These are phyloP conservation scores for Saprolegnia diclina DNA, from an alignment of 352 stramenopile species.

Conservation along the genomic window DNA sequence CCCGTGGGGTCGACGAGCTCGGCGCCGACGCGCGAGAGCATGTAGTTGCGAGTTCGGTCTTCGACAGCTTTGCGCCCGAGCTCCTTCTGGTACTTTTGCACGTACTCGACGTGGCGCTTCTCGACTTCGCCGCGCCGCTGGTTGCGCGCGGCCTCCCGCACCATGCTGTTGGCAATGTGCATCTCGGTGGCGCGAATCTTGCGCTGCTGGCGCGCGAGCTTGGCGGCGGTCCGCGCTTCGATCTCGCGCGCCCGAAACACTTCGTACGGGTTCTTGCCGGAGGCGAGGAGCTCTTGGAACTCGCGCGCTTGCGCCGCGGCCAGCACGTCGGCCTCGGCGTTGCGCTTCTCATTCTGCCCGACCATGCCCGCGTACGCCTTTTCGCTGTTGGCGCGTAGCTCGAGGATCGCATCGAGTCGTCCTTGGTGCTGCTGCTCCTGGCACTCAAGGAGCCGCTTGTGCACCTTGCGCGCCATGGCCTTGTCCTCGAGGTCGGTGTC, in stretches of 20 bases:
- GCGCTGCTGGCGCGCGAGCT: conserved; percentile 35
- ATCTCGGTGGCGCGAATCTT: conserved; percentile 52
- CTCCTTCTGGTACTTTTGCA: conserved; percentile 61
- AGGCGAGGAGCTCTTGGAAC: conserved; percentile 51
- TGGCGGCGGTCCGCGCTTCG: conserved; percentile 11
- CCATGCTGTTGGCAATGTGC: conserved; percentile 36
- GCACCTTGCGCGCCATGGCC: not conserved
- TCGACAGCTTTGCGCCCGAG: conserved; percentile 53
- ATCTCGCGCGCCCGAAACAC: conserved; percentile 48
- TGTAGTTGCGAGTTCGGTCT: conserved; percentile 46
- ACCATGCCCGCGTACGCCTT: conserved; percentile 41
- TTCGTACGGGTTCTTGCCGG: conserved; percentile 77
- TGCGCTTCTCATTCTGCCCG: conserved; percentile 37
- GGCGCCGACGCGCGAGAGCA: conserved; percentile 48
- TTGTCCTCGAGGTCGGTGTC: not conserved
- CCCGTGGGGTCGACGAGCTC: conserved; percentile 58
- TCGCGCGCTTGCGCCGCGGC: conserved; percentile 33
- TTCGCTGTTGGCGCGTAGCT: conserved; percentile 56
- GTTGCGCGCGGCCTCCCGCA: conserved; percentile 30
- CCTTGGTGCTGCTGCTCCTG: conserved; percentile 40
- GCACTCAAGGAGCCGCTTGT: conserved; percentile 44
- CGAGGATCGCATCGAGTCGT: conserved; percentile 48
- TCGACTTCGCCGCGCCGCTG: conserved; percentile 51
- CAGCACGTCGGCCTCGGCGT: conserved; percentile 32
- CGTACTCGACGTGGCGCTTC: conserved; percentile 41